Evolutionary conservation across 1,284 basidiomycete species (phyloP).

Genomic region (Ustilago tritici): DNA sequence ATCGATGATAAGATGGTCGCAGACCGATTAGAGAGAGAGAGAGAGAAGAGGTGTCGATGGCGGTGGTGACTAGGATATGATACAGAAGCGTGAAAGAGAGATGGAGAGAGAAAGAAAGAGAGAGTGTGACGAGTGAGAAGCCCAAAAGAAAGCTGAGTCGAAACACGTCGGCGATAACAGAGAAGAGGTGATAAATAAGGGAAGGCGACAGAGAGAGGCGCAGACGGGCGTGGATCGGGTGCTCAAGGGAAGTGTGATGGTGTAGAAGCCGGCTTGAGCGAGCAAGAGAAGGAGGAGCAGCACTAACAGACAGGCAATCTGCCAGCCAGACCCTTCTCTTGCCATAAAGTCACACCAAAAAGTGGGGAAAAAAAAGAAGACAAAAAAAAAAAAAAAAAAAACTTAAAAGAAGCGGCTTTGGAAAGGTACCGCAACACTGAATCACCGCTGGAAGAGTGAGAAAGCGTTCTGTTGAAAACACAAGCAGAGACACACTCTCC

Average conservation of each 20-base stretch:
- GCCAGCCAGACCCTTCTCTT: not conserved
- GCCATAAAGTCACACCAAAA: constrained; percentile 5
- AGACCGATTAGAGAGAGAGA: not conserved
- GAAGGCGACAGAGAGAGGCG: constrained; percentile 4
- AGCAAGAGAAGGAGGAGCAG: constrained; percentile 4
- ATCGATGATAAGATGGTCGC: not conserved
- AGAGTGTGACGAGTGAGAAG: constrained; percentile 7
- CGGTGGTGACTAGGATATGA: constrained; percentile 5
- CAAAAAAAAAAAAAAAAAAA: not conserved
- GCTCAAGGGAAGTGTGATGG: constrained; percentile 4
- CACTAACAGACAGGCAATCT: not conserved
- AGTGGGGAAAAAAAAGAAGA: not conserved
- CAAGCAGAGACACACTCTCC: not conserved
- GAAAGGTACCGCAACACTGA: not conserved
- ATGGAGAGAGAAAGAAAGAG: not conserved
- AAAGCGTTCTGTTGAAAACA: not conserved
- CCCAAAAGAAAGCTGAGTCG: not conserved
- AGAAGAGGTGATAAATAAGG: not conserved
- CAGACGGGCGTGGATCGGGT: constrained; percentile 3
- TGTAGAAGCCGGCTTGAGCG: constrained; percentile 3
- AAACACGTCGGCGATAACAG: constrained; percentile 5
- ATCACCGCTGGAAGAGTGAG: not conserved
- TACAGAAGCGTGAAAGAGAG: constrained; percentile 5
- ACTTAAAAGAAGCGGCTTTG: constrained; percentile 3
- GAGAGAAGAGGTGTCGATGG: not conserved